phyloP scores from a whole-genome alignment of 306 rosid species.

The Sicyos baderoa region DNA sequence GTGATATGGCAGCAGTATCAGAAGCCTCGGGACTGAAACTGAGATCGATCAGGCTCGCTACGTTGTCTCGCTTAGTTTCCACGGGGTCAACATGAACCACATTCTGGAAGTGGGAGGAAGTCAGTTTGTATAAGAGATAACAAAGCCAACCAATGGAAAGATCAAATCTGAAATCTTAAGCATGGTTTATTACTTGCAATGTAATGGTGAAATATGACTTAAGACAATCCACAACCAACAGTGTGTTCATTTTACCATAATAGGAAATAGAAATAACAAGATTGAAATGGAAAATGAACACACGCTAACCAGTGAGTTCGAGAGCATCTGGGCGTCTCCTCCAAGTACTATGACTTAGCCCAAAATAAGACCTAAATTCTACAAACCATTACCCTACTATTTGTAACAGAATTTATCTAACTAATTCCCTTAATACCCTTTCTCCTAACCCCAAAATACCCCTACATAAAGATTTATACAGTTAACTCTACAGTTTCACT shows the following conservation, averaged over 20 bases:
- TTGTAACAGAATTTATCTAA: too few relatives aligned
- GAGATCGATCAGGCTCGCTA: conserved; percentile 37
- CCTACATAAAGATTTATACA: background rate
- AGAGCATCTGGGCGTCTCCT: too few relatives aligned
- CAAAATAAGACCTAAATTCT: too few relatives aligned
- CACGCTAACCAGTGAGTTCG: too few relatives aligned
- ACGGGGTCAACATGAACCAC: conserved; percentile 24
- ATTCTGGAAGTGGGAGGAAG: conserved; percentile 22
- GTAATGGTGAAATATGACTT: too few relatives aligned
- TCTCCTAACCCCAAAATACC: background rate
- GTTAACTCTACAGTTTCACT: background rate
- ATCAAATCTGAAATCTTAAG: background rate
- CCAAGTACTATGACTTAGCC: too few relatives aligned
- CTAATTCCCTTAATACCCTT: too few relatives aligned
- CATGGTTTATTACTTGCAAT: background rate
- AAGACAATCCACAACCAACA: too few relatives aligned
- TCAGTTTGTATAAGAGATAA: background rate
- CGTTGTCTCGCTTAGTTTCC: conserved; percentile 19
- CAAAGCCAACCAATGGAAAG: conserved; percentile 2
- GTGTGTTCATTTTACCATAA: too few relatives aligned
- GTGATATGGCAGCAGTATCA: conserved; percentile 24
- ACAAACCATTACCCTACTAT: too few relatives aligned
- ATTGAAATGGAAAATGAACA: too few relatives aligned
- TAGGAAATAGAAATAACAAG: too few relatives aligned
- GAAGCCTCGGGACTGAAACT: conserved; percentile 26